Conservation (phyloP, 2,329 filamentous ascomycete genomes). For the Arthrobotrys pseudoclavata region DNA sequence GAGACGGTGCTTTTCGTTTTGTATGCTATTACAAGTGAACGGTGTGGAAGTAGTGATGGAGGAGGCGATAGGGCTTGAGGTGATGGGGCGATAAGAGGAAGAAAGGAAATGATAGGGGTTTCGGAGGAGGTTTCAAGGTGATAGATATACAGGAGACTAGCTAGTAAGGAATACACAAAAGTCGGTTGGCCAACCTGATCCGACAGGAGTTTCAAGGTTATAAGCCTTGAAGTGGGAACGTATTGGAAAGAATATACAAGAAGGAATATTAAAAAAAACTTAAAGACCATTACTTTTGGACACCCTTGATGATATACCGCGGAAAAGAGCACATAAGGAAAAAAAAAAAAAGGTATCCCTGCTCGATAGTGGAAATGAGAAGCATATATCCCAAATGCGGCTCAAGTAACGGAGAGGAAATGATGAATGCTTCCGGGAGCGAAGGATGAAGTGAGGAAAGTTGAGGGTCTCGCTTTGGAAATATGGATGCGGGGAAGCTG, state of each 20-base stretch:
- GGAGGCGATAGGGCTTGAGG: too few relatives aligned
- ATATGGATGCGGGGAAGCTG: slow-evolving; percentile 41
- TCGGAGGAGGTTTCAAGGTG: slow-evolving; percentile 11
- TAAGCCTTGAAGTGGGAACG: slow-evolving; percentile 1
- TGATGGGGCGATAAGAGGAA: neutral
- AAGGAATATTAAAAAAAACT: slow-evolving; percentile 42
- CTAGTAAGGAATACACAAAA: slow-evolving; percentile 12
- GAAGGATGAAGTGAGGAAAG: slow-evolving; percentile 8
- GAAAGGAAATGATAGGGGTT: neutral
- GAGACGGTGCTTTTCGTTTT: too few relatives aligned
- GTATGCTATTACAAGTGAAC: too few relatives aligned
- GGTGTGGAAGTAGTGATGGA: too few relatives aligned
- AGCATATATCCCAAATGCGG: slow-evolving; percentile 34
- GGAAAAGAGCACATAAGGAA: slow-evolving; percentile 7
- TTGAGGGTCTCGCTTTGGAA: slow-evolving; percentile 36
- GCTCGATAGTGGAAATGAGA: slow-evolving; percentile 15
- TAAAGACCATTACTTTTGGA: slow-evolving; percentile 50
- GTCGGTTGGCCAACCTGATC: neutral
- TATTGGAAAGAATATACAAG: slow-evolving; percentile 26
- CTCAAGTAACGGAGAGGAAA: slow-evolving; percentile 14
- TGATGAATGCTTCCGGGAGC: slow-evolving; percentile 11
- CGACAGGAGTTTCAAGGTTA: neutral
- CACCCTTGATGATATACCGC: slow-evolving; percentile 57
- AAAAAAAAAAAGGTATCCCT: slow-evolving; percentile 29
- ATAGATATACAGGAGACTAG: slow-evolving; percentile 17